These are phyloP conservation scores for Tritrichomonas foetus DNA, from an alignment of 208 protist species.

Conservation along the genomic window DNA sequence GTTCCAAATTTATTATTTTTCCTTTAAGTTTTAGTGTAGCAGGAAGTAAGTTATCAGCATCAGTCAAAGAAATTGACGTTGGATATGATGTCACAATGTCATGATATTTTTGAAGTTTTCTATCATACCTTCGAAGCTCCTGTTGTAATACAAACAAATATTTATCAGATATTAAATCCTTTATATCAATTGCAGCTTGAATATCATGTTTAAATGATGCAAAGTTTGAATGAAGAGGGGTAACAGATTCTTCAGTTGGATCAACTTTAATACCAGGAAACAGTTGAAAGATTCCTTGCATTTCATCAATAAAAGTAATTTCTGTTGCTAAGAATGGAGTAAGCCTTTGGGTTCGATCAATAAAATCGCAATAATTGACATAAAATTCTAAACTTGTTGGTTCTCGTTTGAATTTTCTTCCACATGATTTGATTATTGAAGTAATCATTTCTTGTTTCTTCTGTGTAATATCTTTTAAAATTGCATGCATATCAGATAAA, in stretches of 20 bases:
- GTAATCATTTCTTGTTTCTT: not conserved
- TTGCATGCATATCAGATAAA: not conserved
- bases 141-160: not conserved
- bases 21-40: not conserved
- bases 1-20: not conserved
- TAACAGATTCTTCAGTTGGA: not conserved
- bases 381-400: not conserved
- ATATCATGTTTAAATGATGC: not conserved
- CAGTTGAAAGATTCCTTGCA: not conserved
- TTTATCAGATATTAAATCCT: not conserved
- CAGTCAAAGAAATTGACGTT: too few relatives aligned
- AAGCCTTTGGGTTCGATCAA: not conserved
- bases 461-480: not conserved
- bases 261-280: not conserved
- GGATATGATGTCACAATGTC: too few relatives aligned
- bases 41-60: too few relatives aligned
- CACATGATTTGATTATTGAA: not conserved
- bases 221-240: not conserved
- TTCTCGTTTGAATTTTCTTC: not conserved
- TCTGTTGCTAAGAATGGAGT: not conserved
- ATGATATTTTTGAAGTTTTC: too few relatives aligned
- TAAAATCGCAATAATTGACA: not conserved
- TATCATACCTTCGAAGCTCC: not conserved
- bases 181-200: not conserved
- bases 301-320: constrained; percentile 13